These are phyloP conservation scores for Pseudogymnoascus destructans DNA, from an alignment of 2,329 filamentous ascomycete genomes.

Conservation along the genomic window DNA sequence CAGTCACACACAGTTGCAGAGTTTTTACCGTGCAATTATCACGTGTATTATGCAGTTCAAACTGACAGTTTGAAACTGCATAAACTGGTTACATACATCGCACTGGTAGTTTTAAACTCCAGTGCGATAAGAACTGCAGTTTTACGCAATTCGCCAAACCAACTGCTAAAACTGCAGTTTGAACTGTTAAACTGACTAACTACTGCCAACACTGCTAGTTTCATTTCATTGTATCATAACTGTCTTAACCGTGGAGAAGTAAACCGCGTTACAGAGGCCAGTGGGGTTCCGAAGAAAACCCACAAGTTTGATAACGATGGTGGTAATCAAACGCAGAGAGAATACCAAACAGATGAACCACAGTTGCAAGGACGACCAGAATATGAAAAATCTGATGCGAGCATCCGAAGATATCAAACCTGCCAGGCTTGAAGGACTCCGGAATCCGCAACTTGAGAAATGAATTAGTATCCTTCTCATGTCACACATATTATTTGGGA, in stretches of 20 bases:
- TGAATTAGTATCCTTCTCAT: not conserved
- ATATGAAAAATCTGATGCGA: slow-evolving; percentile 21
- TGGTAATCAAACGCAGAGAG: slow-evolving; percentile 14
- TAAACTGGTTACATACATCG: too few species aligned
- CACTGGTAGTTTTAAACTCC: too few species aligned
- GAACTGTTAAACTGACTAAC: too few species aligned
- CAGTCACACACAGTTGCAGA: too few species aligned
- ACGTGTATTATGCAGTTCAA: too few species aligned
- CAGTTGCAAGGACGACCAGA: slow-evolving; percentile 13
- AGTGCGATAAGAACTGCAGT: too few species aligned
- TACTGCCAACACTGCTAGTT: too few species aligned
- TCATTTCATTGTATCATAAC: not conserved
- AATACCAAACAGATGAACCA: slow-evolving; percentile 14
- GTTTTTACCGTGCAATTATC: too few species aligned
- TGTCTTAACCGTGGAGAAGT: not conserved
- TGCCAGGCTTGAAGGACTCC: slow-evolving; percentile 15
- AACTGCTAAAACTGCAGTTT: too few species aligned
- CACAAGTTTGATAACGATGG: slow-evolving; percentile 1
- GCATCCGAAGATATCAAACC: slow-evolving; percentile 18
- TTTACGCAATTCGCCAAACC: too few species aligned
- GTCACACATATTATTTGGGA: not conserved
- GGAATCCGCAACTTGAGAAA: slow-evolving; percentile 14
- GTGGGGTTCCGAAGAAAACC: not conserved
- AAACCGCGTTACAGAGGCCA: not conserved
- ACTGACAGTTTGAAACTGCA: too few species aligned